phyloP scores from a whole-genome alignment of 1,284 basidiomycete genomes.

The Baeospora myosura region DNA sequence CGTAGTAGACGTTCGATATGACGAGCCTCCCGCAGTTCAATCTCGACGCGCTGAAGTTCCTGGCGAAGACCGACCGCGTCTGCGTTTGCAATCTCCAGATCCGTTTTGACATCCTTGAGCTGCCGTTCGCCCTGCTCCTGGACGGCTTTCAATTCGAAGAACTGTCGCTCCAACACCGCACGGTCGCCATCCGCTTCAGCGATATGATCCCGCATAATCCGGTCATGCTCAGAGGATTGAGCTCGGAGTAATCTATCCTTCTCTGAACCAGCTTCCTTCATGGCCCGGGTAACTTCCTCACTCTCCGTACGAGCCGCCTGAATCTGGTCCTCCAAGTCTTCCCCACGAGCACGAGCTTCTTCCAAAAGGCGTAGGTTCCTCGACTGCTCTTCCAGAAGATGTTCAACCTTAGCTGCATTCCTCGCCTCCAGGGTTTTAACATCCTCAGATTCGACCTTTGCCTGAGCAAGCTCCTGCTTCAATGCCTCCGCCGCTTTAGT shows the following conservation, averaged over 20 bases:
- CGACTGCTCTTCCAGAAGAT: slow-evolving; percentile 68
- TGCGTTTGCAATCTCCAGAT: slow-evolving; percentile 52
- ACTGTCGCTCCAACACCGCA: slow-evolving; percentile 82
- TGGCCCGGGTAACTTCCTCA: slow-evolving; percentile 56
- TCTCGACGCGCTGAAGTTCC: slow-evolving; percentile 63
- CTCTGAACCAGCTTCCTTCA: slow-evolving; percentile 61
- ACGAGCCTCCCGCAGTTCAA: slow-evolving; percentile 55
- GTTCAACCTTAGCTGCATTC: slow-evolving; percentile 55
- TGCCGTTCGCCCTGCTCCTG: slow-evolving; percentile 53
- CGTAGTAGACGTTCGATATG: slow-evolving; percentile 57
- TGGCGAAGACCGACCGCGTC: slow-evolving; percentile 63
- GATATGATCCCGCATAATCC: slow-evolving; percentile 78
- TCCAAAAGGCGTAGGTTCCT: slow-evolving; percentile 63
- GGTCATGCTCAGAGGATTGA: slow-evolving; percentile 78
- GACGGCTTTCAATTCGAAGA: slow-evolving; percentile 64
- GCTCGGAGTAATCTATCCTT: slow-evolving; percentile 68
- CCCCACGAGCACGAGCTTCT: slow-evolving; percentile 63
- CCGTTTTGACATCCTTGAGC: slow-evolving; percentile 51
- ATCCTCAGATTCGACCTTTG: slow-evolving; percentile 60
- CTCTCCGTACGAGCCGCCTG: slow-evolving; percentile 58
- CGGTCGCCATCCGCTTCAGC: slow-evolving; percentile 89
- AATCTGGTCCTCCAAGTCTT: slow-evolving; percentile 70
- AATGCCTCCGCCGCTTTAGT: slow-evolving; percentile 55
- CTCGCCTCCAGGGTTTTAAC: slow-evolving; percentile 65
- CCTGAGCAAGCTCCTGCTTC: slow-evolving; percentile 63